phyloP scores from a whole-genome alignment of 441 rosid genomes.

The Jatropha podagrica region DNA sequence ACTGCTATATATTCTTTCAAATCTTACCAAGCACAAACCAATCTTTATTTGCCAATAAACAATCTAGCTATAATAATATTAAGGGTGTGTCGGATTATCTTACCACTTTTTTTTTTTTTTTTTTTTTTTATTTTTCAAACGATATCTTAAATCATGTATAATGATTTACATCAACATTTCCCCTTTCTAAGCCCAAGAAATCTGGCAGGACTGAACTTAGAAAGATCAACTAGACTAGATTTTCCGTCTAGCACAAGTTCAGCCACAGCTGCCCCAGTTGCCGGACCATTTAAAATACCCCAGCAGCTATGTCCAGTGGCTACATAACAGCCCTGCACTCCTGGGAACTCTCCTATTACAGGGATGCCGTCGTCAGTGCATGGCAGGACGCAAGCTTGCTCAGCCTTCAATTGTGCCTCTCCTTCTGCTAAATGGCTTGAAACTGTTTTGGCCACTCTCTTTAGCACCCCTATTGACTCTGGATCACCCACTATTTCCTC shows the following conservation, averaged over 20 bases:
- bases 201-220: conserved; percentile 68
- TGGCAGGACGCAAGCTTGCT: conserved; percentile 84
- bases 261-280: conserved; percentile 77
- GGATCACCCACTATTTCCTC: conserved; percentile 53
- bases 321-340: conserved; percentile 60
- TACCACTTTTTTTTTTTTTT: too few species aligned
- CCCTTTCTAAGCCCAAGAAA: conserved; percentile 36
- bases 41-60: too few species aligned
- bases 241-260: conserved; percentile 66
- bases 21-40: background rate
- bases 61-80: background rate
- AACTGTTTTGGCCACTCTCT: conserved; percentile 59
- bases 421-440: conserved; percentile 65
- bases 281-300: conserved; percentile 85
- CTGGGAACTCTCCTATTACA: conserved; percentile 70
- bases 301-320: conserved; percentile 81
- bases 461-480: conserved; percentile 57
- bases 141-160: background rate
- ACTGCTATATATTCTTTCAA: background rate
- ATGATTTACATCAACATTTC: conserved; percentile 1
- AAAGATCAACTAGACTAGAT: conserved; percentile 58
- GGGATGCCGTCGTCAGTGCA: conserved; percentile 68
- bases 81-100: too few species aligned
- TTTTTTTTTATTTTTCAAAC: too few species aligned
- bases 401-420: conserved; percentile 55